A percentile compares a stretch with the other conserved stretches of the same genome.
These are phyloP conservation scores for Crithidia brevicula DNA, from an alignment of 208 protist species.

Conservation along the genomic window DNA sequence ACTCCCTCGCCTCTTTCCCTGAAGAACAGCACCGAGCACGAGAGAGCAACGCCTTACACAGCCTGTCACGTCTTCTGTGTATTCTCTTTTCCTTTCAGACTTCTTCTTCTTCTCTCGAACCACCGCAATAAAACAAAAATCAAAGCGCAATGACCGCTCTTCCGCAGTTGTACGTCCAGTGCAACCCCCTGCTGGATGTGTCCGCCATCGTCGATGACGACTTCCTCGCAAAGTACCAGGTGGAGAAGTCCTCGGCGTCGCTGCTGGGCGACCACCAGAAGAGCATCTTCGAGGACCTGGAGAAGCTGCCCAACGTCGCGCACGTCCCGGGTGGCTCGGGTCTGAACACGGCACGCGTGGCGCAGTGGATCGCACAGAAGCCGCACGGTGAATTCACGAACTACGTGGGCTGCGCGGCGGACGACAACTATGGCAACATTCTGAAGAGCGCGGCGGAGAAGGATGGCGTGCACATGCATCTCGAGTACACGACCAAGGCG, in stretches of 20 bases:
- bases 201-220: conserved; percentile 91
- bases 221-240: conserved; percentile 94
- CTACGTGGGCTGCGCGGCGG: conserved; percentile 95
- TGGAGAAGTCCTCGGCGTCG: conserved; percentile 88
- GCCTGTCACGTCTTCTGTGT: too few relatives aligned
- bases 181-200: conserved; percentile 99
- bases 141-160: conserved; percentile 24
- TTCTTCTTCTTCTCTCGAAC: conserved; percentile 16
- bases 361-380: conserved; percentile 91
- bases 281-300: conserved; percentile 91
- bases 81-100: conserved; percentile 4
- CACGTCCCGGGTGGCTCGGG: conserved; percentile 98
- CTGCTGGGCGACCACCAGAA: conserved; percentile 95
- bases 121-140: background rate
- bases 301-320: conserved; percentile 70
- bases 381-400: conserved; percentile 47
- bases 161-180: conserved; percentile 78
- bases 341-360: conserved; percentile 97
- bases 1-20: too few relatives aligned
- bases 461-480: conserved; percentile 90
- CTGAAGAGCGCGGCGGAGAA: conserved; percentile 81
- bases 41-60: too few relatives aligned
- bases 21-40: too few relatives aligned
- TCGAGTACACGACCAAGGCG: conserved; percentile 87
- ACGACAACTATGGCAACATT: conserved; percentile 94